Evolutionary conservation across 257 asterid genomes (phyloP), one percentile per base, ranked within the genome.

Genomic region (Paraleonurus japonicus): DNA sequence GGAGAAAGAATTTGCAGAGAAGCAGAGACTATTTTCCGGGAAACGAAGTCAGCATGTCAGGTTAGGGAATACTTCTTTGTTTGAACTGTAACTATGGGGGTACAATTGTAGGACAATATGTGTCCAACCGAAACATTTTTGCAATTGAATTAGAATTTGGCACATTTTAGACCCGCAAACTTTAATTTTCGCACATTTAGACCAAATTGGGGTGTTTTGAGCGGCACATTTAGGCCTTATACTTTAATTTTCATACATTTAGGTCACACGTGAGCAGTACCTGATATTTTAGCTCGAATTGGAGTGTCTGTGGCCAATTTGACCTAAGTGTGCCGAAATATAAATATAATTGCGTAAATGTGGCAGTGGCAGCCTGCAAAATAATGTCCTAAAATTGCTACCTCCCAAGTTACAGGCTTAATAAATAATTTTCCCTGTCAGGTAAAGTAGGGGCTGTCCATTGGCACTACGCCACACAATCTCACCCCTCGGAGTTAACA

Each of bases 1-100:
- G 95, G 95, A 53, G 93, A 90, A 65, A 84, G 89, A 73, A 85
- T 90, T 59, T 90, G 96, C 71, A 61, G 79, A 71, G 95, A 88
- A 74, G 93, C 93, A 13, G 88, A 79, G 69, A 57, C 82, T 9
- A 86, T 86, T 63, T 90, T 90, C 64, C 79, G 82, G 45, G 93
- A 88, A 70, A 76, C 47, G 83, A 88, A 76, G 81, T 90, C 26
- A 78, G 60, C 79, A 67, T 85, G 83, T 86, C 85, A 0, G 50
- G 50, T 43, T 12, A 2, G 92, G 87, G 28, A 12, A 3, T 12
- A 12, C 13, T 43, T 13, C 13, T 43, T 12, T 43, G 6, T 13
- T 43, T 12, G 50, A 7, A 43, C 50, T 2, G 6, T 43, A 43
- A 43, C 50, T 43, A 43, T 12, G 17, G 17, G 17, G 50, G 6